Evolutionary conservation across 176 grass and related monocot species (phyloP).

Genomic region (Calamus simplicifolius): DNA sequence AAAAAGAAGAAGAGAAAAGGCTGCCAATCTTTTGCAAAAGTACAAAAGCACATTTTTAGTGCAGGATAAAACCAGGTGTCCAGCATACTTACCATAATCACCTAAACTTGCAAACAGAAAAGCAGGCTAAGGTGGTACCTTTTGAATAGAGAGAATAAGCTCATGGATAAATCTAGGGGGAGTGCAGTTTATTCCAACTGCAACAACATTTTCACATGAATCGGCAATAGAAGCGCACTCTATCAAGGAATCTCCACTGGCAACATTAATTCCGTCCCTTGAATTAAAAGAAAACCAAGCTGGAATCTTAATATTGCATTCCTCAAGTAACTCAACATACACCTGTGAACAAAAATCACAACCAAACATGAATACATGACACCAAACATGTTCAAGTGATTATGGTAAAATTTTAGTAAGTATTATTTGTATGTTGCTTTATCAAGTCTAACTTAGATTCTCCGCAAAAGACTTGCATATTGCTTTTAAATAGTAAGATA

Average conservation of each 20-base stretch:
- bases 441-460: no score
- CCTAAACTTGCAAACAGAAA: no score
- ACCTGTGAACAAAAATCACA: conserved; percentile 15
- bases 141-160: conserved; percentile 29
- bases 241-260: conserved; percentile 37
- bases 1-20: no score
- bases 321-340: conserved; percentile 39
- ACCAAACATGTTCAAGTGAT: no score
- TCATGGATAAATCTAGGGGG: conserved; percentile 37
- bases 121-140: conserved; percentile 18
- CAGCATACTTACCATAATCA: no score
- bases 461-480: no score
- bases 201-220: conserved; percentile 34
- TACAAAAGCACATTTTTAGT: background rate
- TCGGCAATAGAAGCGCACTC: conserved; percentile 45
- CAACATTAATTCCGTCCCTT: conserved; percentile 39
- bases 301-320: conserved; percentile 30
- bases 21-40: no score
- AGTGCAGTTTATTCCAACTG: conserved; percentile 50
- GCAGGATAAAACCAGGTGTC: no score
- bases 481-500: no score
- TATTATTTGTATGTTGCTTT: no score
- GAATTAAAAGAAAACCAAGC: conserved; percentile 49
- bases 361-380: no score
- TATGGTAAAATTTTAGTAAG: no score